Conservation (phyloP, 495 filamentous ascomycete species). For the Daldinia caldariorum region DNA sequence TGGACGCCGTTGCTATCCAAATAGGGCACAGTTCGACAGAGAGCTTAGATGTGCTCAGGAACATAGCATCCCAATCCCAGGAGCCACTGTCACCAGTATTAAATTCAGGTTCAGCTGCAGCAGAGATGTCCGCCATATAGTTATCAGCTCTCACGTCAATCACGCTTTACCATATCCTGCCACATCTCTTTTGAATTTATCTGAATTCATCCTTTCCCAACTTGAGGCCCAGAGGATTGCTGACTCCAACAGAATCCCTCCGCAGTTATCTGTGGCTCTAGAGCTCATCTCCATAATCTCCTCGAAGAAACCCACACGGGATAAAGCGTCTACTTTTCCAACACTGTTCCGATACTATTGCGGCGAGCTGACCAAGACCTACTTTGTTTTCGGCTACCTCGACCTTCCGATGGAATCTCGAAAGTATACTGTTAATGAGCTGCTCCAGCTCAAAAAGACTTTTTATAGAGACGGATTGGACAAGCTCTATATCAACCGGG, state of each 20-base stretch:
- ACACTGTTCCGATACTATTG: conserved; percentile 49
- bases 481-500: conserved; percentile 44
- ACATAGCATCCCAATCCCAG: conserved; percentile 14
- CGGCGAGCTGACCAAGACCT: conserved; percentile 26
- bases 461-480: conserved; percentile 13
- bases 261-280: conserved; percentile 40
- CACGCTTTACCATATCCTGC: neutral
- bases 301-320: conserved; percentile 8
- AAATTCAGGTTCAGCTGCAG: conserved; percentile 22
- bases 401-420: conserved; percentile 48
- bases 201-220: conserved; percentile 50
- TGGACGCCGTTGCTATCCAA: neutral
- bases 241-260: conserved; percentile 29
- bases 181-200: neutral
- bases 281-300: conserved; percentile 35
- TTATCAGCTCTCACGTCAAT: neutral
- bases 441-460: conserved; percentile 46
- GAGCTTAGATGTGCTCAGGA: conserved; percentile 25
- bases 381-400: conserved; percentile 50
- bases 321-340: conserved; percentile 21
- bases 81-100: conserved; percentile 11
- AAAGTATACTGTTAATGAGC: conserved; percentile 52
- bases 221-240: conserved; percentile 51
- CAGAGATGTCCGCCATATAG: conserved; percentile 4
- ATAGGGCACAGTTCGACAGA: neutral